phyloP scores from a whole-genome alignment of 2,329 filamentous ascomycete genomes.

The Dryadomyces sulphureus region DNA sequence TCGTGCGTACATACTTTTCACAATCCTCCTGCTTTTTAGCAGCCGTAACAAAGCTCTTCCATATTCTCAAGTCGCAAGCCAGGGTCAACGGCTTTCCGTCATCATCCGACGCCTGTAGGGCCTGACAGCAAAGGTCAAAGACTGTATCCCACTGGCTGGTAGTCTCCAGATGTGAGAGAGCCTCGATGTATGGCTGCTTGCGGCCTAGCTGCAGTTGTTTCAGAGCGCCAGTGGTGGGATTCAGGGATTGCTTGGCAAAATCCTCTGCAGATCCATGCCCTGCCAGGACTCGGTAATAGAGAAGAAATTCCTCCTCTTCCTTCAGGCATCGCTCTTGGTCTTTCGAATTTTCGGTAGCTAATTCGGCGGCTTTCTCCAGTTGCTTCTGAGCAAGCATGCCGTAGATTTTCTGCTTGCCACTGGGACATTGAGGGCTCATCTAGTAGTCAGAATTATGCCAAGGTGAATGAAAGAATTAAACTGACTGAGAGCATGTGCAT shows the following conservation, averaged over 20 bases:
- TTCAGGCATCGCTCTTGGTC: slow-evolving; percentile 18
- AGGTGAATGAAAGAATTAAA: background rate
- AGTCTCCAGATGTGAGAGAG: slow-evolving; percentile 21
- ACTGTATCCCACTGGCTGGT: slow-evolving; percentile 26
- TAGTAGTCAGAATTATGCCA: slow-evolving; percentile 15
- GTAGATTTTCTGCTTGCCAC: slow-evolving; percentile 36
- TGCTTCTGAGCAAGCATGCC: slow-evolving; percentile 34
- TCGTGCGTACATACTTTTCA: background rate
- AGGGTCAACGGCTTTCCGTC: slow-evolving; percentile 23
- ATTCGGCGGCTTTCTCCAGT: slow-evolving; percentile 26
- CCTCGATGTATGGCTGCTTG: slow-evolving; percentile 31
- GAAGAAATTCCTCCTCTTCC: slow-evolving; percentile 33
- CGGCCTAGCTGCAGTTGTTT: slow-evolving; percentile 29
- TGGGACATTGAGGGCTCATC: slow-evolving; percentile 30
- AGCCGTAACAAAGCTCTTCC: slow-evolving; percentile 19
- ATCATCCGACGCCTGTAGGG: slow-evolving; percentile 24
- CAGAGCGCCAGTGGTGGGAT: slow-evolving; percentile 25
- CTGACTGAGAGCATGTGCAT: slow-evolving; percentile 38
- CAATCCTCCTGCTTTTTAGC: slow-evolving; percentile 13
- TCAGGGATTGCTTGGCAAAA: slow-evolving; percentile 23
- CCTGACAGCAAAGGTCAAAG: slow-evolving; percentile 28
- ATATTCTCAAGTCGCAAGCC: slow-evolving; percentile 27
- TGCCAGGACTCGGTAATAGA: slow-evolving; percentile 32
- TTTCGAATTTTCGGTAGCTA: slow-evolving; percentile 13
- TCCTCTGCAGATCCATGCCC: slow-evolving; percentile 27